phyloP scores from a whole-genome alignment of 352 stramenopile species.

The Phytopythium mirpurense region DNA sequence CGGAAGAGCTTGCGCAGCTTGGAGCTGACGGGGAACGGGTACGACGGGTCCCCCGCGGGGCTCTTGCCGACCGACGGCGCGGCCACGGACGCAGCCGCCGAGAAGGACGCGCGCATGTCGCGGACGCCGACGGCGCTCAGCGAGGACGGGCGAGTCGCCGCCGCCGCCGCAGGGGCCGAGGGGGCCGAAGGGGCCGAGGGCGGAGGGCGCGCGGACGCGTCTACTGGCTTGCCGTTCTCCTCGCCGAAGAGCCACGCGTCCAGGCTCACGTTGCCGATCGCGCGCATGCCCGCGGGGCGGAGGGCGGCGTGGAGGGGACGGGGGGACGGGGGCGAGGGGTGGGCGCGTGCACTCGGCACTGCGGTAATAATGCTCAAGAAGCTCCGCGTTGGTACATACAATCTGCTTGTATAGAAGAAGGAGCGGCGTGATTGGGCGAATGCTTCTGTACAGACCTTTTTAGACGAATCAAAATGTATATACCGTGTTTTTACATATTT shows the following conservation, averaged over 20 bases:
- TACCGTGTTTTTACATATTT: too few relatives aligned
- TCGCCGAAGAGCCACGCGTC: conserved; percentile 83
- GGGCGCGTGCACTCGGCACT: too few relatives aligned
- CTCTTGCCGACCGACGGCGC: background rate
- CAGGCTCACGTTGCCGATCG: conserved; percentile 57
- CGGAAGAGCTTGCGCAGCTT: conserved; percentile 76
- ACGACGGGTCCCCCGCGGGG: conserved; percentile 18
- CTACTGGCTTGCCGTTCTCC: conserved; percentile 38
- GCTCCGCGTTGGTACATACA: too few relatives aligned
- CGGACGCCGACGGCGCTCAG: conserved; percentile 4
- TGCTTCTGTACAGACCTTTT: too few relatives aligned
- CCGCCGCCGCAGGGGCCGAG: conserved; percentile 5
- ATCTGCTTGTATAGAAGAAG: too few relatives aligned
- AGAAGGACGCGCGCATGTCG: conserved; percentile 4
- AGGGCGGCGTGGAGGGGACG: background rate
- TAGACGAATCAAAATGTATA: too few relatives aligned
- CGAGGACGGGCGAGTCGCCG: background rate
- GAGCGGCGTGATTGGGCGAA: too few relatives aligned
- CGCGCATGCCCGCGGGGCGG: conserved; percentile 21
- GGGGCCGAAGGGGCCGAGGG: background rate
- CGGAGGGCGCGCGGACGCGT: background rate
- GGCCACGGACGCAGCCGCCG: too few relatives aligned
- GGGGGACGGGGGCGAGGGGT: background rate
- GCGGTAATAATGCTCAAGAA: too few relatives aligned
- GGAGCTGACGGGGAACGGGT: conserved; percentile 67